These are phyloP conservation scores for Serendipita indica DNA, from an alignment of 768 basidiomycete genomes.

Conservation along the genomic window DNA sequence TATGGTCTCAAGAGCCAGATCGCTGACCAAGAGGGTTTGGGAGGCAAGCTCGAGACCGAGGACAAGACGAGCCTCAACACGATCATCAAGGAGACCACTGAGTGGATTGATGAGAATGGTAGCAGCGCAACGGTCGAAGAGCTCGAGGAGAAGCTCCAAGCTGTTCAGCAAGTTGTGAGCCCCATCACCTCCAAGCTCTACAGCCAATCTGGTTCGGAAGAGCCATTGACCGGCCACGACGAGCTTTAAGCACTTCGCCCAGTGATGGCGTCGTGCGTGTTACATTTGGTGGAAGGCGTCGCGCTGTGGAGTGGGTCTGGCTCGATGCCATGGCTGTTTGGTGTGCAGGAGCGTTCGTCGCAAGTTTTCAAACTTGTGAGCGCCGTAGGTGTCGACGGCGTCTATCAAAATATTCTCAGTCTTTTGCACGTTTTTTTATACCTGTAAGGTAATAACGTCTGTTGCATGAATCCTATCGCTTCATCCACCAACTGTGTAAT, in stretches of 20 bases:
- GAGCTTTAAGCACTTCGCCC: constrained; percentile 17
- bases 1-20: constrained; percentile 82
- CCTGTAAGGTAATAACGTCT: no score
- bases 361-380: no score
- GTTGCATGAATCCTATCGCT: no score
- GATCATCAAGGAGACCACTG: constrained; percentile 73
- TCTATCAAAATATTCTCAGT: no score
- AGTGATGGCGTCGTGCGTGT: no score
- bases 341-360: no score
- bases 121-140: constrained; percentile 67
- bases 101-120: constrained; percentile 84
- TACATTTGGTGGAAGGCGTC: no score
- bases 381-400: no score
- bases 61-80: constrained; percentile 74
- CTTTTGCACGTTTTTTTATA: no score
- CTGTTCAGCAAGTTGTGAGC: constrained; percentile 58
- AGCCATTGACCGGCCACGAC: constrained; percentile 16
- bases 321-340: no score
- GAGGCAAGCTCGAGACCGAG: constrained; percentile 66
- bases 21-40: constrained; percentile 75
- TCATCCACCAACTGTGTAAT: no score
- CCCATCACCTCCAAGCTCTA: constrained; percentile 82
- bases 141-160: constrained; percentile 78
- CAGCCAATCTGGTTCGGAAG: constrained; percentile 22
- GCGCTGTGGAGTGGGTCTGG: no score